These are phyloP conservation scores for Verticillium dahliae DNA, from an alignment of 2,329 filamentous ascomycete genomes.

Conservation along the genomic window DNA sequence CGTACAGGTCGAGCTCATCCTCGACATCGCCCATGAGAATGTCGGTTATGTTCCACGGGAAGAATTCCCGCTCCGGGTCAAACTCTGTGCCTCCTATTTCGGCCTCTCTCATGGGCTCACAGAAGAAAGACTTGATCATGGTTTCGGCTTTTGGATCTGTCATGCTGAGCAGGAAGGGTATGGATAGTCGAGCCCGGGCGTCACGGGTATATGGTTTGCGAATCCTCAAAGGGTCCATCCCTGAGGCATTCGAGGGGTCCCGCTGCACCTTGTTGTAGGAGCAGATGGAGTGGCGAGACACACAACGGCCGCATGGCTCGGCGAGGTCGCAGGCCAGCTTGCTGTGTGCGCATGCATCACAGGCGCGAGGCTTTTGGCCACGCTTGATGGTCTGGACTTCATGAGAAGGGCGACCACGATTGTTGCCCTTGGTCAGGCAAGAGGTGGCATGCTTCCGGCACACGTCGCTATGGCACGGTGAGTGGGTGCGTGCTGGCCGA, in stretches of 20 bases:
- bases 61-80: constrained; percentile 3
- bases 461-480: constrained; percentile 12
- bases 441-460: constrained; percentile 18
- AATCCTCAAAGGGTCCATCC: background rate
- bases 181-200: constrained; percentile 12
- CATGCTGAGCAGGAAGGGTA: constrained; percentile 17
- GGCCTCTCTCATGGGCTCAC: constrained; percentile 6
- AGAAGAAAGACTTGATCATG: constrained; percentile 14
- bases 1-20: constrained; percentile 1
- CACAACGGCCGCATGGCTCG: constrained; percentile 17
- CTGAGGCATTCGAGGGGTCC: constrained; percentile 1
- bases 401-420: background rate
- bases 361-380: constrained; percentile 19
- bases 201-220: constrained; percentile 1
- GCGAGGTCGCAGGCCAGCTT: constrained; percentile 20
- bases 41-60: constrained; percentile 8
- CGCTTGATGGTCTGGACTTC: constrained; percentile 14
- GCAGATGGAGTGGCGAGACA: constrained; percentile 12
- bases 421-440: constrained; percentile 12
- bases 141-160: constrained; percentile 17
- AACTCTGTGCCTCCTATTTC: constrained; percentile 1
- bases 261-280: constrained; percentile 10
- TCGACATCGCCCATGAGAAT: constrained; percentile 5
- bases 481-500: background rate
- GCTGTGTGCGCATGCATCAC: constrained; percentile 20